Conservation (phyloP, 2,329 filamentous ascomycete species). For the Fusarium nurragi region DNA sequence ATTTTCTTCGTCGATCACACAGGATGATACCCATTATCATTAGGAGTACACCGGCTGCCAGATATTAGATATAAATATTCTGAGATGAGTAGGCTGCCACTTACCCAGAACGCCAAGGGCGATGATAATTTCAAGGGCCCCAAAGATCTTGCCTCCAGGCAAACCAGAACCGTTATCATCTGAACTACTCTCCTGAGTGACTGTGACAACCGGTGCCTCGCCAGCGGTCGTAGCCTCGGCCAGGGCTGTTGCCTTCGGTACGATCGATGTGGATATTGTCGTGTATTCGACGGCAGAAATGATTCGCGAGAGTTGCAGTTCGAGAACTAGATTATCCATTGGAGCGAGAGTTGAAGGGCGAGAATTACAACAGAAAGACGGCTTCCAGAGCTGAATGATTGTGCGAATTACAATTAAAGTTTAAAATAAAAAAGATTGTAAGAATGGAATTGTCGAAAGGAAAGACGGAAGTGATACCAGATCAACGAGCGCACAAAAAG, state of each 20-base stretch:
- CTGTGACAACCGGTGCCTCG: conserved; percentile 11
- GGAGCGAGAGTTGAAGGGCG: background rate
- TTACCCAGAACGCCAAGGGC: conserved; percentile 34
- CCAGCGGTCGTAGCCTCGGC: conserved; percentile 4
- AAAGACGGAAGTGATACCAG: conserved; percentile 29
- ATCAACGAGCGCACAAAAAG: conserved; percentile 21
- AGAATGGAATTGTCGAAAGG: conserved; percentile 23
- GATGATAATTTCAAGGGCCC: conserved; percentile 35
- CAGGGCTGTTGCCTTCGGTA: conserved; percentile 18
- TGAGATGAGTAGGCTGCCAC: accelerated
- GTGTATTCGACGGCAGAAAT: conserved; percentile 38
- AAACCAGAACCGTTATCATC: background rate
- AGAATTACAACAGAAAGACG: background rate
- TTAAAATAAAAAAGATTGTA: conserved; percentile 13
- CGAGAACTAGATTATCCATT: conserved; percentile 26
- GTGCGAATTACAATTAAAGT: conserved; percentile 23
- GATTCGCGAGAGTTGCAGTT: conserved; percentile 36
- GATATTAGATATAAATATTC: background rate
- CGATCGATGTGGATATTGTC: conserved; percentile 39
- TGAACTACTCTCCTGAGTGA: conserved; percentile 8
- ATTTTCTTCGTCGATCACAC: conserved; percentile 29
- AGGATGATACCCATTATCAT: conserved; percentile 29
- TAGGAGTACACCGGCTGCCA: conserved; percentile 9
- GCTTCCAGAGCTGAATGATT: conserved; percentile 19
- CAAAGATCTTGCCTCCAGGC: conserved; percentile 14